A percentile compares a stretch with the other conserved stretches of the same genome.
Evolutionary conservation across 2,329 filamentous ascomycete species (phyloP).

Genomic region (Neophaeococcomyces aloes): DNA sequence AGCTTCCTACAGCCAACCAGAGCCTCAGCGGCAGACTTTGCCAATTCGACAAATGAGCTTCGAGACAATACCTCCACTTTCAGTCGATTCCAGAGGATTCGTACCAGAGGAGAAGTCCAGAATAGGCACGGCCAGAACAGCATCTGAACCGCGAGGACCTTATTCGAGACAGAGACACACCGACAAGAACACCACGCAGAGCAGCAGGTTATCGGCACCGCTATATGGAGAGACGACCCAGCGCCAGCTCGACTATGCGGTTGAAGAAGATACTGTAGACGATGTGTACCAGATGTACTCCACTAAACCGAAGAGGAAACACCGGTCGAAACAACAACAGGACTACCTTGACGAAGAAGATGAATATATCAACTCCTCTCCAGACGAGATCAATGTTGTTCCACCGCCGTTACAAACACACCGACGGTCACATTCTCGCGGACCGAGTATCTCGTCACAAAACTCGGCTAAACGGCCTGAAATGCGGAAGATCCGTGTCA

Average conservation of each 20-base stretch:
- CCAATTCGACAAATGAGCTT: background rate
- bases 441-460: conserved; percentile 16
- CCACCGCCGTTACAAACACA: background rate
- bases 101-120: conserved; percentile 30
- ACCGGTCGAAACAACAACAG: conserved; percentile 39
- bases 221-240: conserved; percentile 26
- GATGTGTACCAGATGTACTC: conserved; percentile 35
- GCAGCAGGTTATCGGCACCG: conserved; percentile 19
- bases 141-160: conserved; percentile 42
- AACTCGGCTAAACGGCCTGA: conserved; percentile 42
- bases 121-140: conserved; percentile 39
- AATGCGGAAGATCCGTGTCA: conserved; percentile 71
- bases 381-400: background rate
- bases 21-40: background rate
- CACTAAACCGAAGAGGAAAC: conserved; percentile 45
- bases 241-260: conserved; percentile 25
- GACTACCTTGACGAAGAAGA: conserved; percentile 70
- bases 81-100: conserved; percentile 12
- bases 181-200: conserved; percentile 8
- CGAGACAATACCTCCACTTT: conserved; percentile 3
- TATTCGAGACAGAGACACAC: conserved; percentile 19
- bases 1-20: conserved; percentile 2
- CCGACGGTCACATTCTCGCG: conserved; percentile 6
- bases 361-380: conserved; percentile 42
- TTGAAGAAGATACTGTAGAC: conserved; percentile 29